Conservation (phyloP, 139 green algal genomes). For the Dunaliella primolecta region DNA sequence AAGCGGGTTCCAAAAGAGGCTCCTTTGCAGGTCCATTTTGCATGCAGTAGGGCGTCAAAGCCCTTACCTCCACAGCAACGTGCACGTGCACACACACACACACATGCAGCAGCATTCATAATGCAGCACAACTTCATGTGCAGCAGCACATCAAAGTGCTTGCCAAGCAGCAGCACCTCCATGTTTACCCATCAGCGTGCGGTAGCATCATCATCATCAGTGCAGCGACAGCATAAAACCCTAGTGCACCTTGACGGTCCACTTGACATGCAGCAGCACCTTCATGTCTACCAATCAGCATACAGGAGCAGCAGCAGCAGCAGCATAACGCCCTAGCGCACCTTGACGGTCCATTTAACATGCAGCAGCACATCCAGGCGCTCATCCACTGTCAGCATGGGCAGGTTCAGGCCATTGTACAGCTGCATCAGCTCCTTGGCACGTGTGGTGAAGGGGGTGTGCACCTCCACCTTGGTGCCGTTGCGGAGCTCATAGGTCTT, state of each 20-base stretch:
- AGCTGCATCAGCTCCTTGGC: conserved; percentile 78
- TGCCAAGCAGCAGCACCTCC: neutral
- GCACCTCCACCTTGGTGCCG: conserved; percentile 63
- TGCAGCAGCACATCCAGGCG: conserved; percentile 85
- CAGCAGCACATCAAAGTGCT: neutral
- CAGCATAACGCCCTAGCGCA: neutral
- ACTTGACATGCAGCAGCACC: conserved; percentile 27
- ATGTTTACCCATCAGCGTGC: neutral
- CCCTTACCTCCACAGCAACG: no score
- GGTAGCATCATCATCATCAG: no score
- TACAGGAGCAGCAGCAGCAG: neutral
- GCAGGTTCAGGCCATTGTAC: conserved; percentile 67
- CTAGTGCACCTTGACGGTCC: conserved; percentile 55
- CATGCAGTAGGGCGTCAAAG: neutral
- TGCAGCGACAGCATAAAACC: no score
- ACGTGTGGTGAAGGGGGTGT: conserved; percentile 75
- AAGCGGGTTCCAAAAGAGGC: no score
- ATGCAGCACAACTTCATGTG: no score
- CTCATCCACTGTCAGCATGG: conserved; percentile 63
- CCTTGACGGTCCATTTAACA: conserved; percentile 78
- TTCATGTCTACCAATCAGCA: conserved; percentile 49
- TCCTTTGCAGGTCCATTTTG: neutral
- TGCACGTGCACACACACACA: no score
- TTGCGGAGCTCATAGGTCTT: conserved; percentile 64
- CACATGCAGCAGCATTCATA: no score